phyloP scores from a whole-genome alignment of 1,139 yeast species.

The Hanseniaspora uvarum region DNA sequence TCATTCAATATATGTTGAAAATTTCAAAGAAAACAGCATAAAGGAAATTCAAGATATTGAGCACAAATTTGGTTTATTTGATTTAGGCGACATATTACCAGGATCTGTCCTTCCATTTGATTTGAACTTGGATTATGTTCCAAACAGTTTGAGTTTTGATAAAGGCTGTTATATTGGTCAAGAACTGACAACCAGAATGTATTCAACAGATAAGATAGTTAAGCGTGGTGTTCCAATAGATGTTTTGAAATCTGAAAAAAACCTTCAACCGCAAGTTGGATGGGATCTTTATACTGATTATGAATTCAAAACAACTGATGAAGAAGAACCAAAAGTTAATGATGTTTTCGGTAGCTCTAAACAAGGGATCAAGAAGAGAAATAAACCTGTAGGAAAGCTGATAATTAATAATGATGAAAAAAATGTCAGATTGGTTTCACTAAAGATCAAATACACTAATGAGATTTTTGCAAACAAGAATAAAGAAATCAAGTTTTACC shows the following conservation, averaged over 20 bases:
- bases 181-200: slow-evolving; percentile 82
- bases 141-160: slow-evolving; percentile 69
- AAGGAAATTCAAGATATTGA: background rate
- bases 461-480: background rate
- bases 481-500: background rate
- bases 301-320: background rate
- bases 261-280: slow-evolving; percentile 18
- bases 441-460: slow-evolving; percentile 19
- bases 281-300: slow-evolving; percentile 15
- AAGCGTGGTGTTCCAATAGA: slow-evolving; percentile 72
- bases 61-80: slow-evolving; percentile 1
- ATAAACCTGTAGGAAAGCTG: slow-evolving; percentile 13
- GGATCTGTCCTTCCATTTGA: slow-evolving; percentile 61
- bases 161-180: slow-evolving; percentile 97
- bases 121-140: slow-evolving; percentile 59
- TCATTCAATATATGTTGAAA: background rate
- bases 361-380: background rate
- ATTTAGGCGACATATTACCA: slow-evolving; percentile 1
- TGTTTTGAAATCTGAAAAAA: slow-evolving; percentile 30
- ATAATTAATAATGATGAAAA: background rate
- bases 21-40: background rate
- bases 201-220: slow-evolving; percentile 69
- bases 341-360: background rate
- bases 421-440: slow-evolving; percentile 1
- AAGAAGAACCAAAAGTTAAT: background rate